A percentile compares a stretch with the other conserved stretches of the same genome.
These are phyloP conservation scores for Cadophora luteo-olivacea DNA, from an alignment of 2,329 filamentous ascomycete species.

Conservation along the genomic window DNA sequence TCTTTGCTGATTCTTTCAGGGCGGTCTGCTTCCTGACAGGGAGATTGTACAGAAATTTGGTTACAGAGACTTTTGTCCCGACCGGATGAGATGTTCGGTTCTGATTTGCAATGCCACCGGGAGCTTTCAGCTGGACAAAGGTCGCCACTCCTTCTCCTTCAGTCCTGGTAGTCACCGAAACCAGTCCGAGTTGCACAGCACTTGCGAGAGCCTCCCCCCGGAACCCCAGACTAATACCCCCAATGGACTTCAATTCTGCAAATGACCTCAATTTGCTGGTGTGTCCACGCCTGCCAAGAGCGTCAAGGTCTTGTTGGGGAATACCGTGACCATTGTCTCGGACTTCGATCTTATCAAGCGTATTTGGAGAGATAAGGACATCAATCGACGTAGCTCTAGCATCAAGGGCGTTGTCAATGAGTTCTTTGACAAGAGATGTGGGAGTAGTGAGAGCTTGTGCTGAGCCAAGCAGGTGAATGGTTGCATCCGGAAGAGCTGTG, in stretches of 20 bases:
- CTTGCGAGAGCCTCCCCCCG: slow-evolving; percentile 76
- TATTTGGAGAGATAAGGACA: slow-evolving; percentile 68
- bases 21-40: slow-evolving; percentile 68
- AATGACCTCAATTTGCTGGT: slow-evolving; percentile 77
- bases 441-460: slow-evolving; percentile 66
- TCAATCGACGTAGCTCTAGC: slow-evolving; percentile 71
- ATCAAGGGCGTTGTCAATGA: slow-evolving; percentile 80
- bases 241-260: slow-evolving; percentile 63
- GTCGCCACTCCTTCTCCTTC: slow-evolving; percentile 65
- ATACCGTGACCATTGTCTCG: slow-evolving; percentile 80
- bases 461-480: slow-evolving; percentile 64
- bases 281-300: slow-evolving; percentile 69
- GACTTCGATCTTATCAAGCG: slow-evolving; percentile 72
- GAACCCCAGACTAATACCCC: slow-evolving; percentile 72
- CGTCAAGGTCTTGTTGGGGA: slow-evolving; percentile 62
- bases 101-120: slow-evolving; percentile 48
- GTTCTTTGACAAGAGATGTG: slow-evolving; percentile 72
- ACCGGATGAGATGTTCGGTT: slow-evolving; percentile 57
- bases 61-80: slow-evolving; percentile 72
- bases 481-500: slow-evolving; percentile 53
- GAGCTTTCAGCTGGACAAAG: slow-evolving; percentile 51
- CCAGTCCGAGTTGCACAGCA: slow-evolving; percentile 62
- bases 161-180: slow-evolving; percentile 69
- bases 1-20: slow-evolving; percentile 63
- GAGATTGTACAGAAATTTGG: slow-evolving; percentile 62